Evolutionary conservation across 2,329 filamentous ascomycete genomes (phyloP), one percentile per base, ranked within the genome.

Genomic region (Alternaria gaisen): DNA sequence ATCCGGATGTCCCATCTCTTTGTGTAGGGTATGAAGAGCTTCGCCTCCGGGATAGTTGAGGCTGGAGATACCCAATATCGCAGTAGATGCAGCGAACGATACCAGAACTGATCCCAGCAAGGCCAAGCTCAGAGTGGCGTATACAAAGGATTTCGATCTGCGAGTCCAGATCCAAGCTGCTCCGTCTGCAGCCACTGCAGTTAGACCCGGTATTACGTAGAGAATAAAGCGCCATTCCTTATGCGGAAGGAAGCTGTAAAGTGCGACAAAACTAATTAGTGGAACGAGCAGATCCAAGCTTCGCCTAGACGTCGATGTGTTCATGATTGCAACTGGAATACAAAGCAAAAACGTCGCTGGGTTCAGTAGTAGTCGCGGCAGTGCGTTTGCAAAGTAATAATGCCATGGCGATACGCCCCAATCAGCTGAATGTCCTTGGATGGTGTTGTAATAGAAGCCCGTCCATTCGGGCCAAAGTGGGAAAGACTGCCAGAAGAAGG

Each of bases 171-270:
- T 76, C 74, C 76, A 79, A 85, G 88, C 86, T 14, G 93, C 92
- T 20, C 89, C 90, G 5, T 92, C 84, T 3, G 92, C 89, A 0
- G 93, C 90, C 3, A 90, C 86, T 11, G 90, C 90, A 0, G 94
- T 97, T 30, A 98, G 82, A 0, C 90, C 85, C 0, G 95, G 95
- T 24, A 97, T 84, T 53, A 88, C 85, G 80, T 98, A 98, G 71
- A 98, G 88, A 69, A 99, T 90, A 83, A 99, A 99, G 18, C 95
- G 91, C 77, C 93, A 91, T 81, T 99, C 95, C 77, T 99, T 99
- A 82, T 99, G 95, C 0, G 94, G 94, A 63, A 97, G 91, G 52
- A 93, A 71, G 65, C 93, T 97, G 83, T 97, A 98, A 43, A 96
- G 78, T 5, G 85, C 85, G 20, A 96, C 84, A 77, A 94, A 99